phyloP scores from a whole-genome alignment of 2,329 filamentous ascomycete genomes.

The Fusarium agapanthi region DNA sequence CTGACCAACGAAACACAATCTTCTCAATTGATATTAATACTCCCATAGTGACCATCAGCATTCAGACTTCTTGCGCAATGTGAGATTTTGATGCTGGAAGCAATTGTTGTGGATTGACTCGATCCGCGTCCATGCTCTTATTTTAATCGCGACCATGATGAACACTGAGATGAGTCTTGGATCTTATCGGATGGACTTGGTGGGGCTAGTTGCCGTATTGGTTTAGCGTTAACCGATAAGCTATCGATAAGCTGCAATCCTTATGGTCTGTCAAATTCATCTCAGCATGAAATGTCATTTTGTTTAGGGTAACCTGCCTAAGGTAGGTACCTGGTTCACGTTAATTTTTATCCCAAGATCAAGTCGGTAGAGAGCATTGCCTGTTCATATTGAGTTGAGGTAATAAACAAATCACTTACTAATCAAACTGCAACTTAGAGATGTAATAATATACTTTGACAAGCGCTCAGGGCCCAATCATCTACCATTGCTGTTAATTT shows the following conservation, averaged over 20 bases:
- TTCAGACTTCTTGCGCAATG: not conserved
- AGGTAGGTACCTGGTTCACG: accelerated
- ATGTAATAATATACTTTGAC: no score
- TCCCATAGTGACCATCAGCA: no score
- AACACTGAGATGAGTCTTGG: not conserved
- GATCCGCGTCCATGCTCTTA: not conserved
- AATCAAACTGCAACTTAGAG: accelerated
- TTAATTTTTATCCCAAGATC: accelerated
- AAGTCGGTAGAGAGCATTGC: accelerated
- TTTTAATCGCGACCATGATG: not conserved
- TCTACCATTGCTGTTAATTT: accelerated
- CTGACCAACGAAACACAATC: no score
- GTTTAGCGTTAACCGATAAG: not conserved
- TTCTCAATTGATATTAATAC: no score
- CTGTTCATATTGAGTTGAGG: accelerated
- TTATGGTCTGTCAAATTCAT: no score
- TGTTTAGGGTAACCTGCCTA: no score
- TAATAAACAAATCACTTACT: accelerated
- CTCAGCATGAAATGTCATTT: accelerated
- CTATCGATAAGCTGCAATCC: not conserved
- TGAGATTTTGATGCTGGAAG: not conserved
- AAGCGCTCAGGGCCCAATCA: no score
- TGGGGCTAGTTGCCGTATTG: not conserved
- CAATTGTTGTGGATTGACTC: accelerated
- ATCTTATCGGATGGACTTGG: not conserved